These are phyloP conservation scores for Penicillium sp. DNA, from an alignment of 2,329 filamentous ascomycete species.

Conservation along the genomic window DNA sequence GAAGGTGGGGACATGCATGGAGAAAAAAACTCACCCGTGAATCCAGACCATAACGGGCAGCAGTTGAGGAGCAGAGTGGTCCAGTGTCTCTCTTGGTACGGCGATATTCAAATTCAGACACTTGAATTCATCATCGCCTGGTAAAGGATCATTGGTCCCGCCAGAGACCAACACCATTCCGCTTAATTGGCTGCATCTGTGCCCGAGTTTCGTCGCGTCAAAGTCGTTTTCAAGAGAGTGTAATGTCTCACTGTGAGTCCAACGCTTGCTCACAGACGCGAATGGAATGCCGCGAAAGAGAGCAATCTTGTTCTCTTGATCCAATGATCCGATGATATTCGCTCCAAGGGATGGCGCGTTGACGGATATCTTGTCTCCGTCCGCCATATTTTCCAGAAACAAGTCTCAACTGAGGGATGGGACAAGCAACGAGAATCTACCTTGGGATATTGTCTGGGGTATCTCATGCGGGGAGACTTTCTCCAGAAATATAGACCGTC, in stretches of 20 bases:
- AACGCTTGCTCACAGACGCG: neutral
- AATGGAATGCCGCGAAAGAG: neutral
- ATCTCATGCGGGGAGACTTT: neutral
- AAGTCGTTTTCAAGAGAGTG: neutral
- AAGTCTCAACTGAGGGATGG: neutral
- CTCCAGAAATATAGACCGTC: no score
- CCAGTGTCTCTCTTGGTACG: neutral
- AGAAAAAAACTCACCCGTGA: slow-evolving; percentile 4
- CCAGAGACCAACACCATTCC: neutral
- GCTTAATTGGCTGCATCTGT: neutral
- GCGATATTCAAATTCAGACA: neutral
- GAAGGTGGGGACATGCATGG: neutral
- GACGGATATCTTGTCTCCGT: neutral
- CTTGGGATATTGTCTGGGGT: neutral
- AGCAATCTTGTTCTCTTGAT: neutral
- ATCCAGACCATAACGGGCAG: slow-evolving; percentile 4
- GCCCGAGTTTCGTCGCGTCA: neutral
- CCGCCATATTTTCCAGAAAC: neutral
- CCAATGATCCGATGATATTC: neutral
- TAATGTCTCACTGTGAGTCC: neutral
- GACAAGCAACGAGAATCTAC: neutral
- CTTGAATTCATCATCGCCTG: neutral
- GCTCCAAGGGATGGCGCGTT: neutral
- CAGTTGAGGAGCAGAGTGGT: neutral
- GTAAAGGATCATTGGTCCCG: neutral